phyloP scores from a whole-genome alignment of 768 basidiomycete species.

The Hebeloma cylindrosporum region DNA sequence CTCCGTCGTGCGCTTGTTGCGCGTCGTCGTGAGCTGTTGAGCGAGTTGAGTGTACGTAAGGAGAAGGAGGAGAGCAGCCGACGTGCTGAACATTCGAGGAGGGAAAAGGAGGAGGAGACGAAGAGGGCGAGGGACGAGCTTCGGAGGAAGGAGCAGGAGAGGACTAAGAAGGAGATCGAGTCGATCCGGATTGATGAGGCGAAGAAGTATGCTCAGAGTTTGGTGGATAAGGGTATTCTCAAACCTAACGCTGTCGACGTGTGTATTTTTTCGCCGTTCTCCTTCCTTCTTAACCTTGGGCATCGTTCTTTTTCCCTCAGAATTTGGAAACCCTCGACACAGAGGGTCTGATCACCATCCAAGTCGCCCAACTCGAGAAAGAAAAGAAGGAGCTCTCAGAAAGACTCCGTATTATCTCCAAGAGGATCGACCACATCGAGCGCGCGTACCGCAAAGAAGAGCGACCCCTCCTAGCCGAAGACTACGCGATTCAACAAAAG shows the following conservation, averaged over 20 bases:
- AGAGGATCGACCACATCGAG: constrained; percentile 94
- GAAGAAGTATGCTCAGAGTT: constrained; percentile 80
- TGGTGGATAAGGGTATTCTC: constrained; percentile 78
- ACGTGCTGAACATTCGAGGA: constrained; percentile 64
- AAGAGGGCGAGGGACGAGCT: constrained; percentile 63
- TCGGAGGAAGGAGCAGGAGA: constrained; percentile 63
- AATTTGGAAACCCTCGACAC: constrained; percentile 85
- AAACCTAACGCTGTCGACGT: constrained; percentile 65
- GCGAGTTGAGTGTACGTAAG: constrained; percentile 80
- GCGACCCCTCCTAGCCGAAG: constrained; percentile 76
- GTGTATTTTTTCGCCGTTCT: constrained; percentile 30
- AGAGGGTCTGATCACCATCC: constrained; percentile 81
- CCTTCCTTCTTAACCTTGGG: constrained; percentile 7
- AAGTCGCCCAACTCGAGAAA: constrained; percentile 95
- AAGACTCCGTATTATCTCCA: constrained; percentile 76
- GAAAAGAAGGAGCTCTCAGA: constrained; percentile 89
- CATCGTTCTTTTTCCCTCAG: constrained; percentile 35
- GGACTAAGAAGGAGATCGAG: constrained; percentile 72
- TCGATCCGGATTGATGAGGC: constrained; percentile 78
- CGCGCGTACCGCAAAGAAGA: constrained; percentile 95
- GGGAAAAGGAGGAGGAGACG: constrained; percentile 70
- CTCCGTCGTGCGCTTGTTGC: constrained; percentile 80
- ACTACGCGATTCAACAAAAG: constrained; percentile 85
- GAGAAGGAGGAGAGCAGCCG: constrained; percentile 86
- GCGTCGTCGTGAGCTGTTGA: constrained; percentile 79